phyloP scores from a whole-genome alignment of 192 early-diverging fungal species.

The Ambispora gerdemannii region DNA sequence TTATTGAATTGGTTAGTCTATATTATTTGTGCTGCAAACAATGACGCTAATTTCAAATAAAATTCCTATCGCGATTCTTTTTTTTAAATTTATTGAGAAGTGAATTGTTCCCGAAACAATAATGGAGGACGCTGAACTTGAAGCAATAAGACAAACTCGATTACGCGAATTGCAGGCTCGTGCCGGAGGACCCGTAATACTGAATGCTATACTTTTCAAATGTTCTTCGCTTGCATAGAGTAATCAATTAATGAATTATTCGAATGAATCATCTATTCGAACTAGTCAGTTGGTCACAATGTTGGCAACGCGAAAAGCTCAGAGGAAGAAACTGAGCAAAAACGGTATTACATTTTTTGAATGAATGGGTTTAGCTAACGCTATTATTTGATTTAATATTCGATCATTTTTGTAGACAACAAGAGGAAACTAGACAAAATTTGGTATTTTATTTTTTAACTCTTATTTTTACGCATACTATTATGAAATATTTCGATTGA shows the following conservation, averaged over 20 bases:
- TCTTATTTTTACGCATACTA: not conserved
- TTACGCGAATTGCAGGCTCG: slow-evolving; percentile 23
- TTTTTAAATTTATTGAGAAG: no score
- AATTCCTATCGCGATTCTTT: no score
- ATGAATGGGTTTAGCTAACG: not conserved
- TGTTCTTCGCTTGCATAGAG: no score
- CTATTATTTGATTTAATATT: not conserved
- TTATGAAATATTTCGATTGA: not conserved
- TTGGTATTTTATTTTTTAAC: slow-evolving; percentile 52
- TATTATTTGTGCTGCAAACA: no score
- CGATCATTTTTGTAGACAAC: slow-evolving; percentile 54
- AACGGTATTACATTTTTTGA: slow-evolving; percentile 17
- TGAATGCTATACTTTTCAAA: not conserved
- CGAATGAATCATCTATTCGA: not conserved
- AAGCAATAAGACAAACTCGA: slow-evolving; percentile 29
- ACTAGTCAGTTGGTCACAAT: not conserved
- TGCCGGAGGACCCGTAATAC: not conserved
- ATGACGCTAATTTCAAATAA: no score
- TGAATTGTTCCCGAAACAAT: no score
- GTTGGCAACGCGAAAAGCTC: not conserved
- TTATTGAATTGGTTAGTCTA: no score
- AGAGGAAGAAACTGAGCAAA: slow-evolving; percentile 22
- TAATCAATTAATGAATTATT: not conserved
- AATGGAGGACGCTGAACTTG: slow-evolving; percentile 31
- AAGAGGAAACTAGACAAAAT: slow-evolving; percentile 79